These are phyloP conservation scores for Volvariella volvacea DNA, from an alignment of 1,284 basidiomycete species.

Conservation along the genomic window DNA sequence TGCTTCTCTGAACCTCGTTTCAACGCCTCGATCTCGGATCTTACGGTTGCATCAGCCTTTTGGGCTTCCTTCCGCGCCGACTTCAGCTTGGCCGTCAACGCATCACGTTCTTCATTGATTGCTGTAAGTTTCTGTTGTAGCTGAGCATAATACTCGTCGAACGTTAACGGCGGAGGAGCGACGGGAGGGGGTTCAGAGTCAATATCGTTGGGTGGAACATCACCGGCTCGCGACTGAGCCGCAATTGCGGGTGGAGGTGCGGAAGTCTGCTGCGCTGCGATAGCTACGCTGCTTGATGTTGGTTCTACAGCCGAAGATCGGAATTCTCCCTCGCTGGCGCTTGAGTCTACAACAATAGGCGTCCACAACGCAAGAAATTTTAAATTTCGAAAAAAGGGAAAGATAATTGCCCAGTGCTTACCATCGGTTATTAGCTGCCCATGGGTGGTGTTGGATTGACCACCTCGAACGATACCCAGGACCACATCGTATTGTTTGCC, in stretches of 20 bases:
- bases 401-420: slow-evolving; percentile 15
- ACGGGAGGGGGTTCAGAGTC: slow-evolving; percentile 7
- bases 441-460: slow-evolving; percentile 40
- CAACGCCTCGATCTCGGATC: slow-evolving; percentile 68
- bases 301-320: slow-evolving; percentile 8
- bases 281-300: slow-evolving; percentile 20
- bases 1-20: slow-evolving; percentile 70
- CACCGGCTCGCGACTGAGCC: slow-evolving; percentile 5
- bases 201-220: slow-evolving; percentile 7
- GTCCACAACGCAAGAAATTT: too few relatives aligned
- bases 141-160: slow-evolving; percentile 57
- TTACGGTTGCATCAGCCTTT: slow-evolving; percentile 64
- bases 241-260: too few relatives aligned
- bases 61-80: slow-evolving; percentile 65
- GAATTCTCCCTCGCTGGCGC: too few relatives aligned
- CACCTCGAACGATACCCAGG: slow-evolving; percentile 60
- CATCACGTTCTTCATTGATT: slow-evolving; percentile 52
- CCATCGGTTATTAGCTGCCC: slow-evolving; percentile 61
- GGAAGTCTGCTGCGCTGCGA: too few relatives aligned
- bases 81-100: slow-evolving; percentile 58
- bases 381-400: slow-evolving; percentile 6
- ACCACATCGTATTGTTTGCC: slow-evolving; percentile 77
- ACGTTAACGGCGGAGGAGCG: background rate
- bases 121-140: slow-evolving; percentile 52
- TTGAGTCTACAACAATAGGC: too few relatives aligned